Conservation (phyloP, 1,139 yeast genomes). For the Barnettozyma hawaiiensis region DNA sequence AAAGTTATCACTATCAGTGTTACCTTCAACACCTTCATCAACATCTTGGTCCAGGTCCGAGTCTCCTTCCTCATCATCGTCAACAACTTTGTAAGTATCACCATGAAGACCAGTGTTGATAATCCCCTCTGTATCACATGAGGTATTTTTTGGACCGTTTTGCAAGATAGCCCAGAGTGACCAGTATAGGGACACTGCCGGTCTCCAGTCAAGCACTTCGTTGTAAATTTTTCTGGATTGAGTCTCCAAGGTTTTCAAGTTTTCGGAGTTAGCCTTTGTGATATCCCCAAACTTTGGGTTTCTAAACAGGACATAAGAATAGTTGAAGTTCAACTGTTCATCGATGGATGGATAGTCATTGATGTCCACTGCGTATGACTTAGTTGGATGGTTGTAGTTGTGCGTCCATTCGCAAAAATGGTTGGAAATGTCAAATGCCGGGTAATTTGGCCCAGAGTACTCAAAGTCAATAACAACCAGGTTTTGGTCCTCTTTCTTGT, state of each 20-base stretch:
- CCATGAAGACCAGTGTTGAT: slow-evolving; percentile 39
- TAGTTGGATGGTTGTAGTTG: slow-evolving; percentile 68
- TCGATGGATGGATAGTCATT: slow-evolving; percentile 58
- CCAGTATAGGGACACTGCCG: slow-evolving; percentile 79
- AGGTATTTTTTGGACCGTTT: slow-evolving; percentile 38
- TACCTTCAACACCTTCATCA: slow-evolving; percentile 23
- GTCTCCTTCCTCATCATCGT: slow-evolving; percentile 16
- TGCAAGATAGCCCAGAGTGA: slow-evolving; percentile 88
- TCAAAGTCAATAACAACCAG: slow-evolving; percentile 95
- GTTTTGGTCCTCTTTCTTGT: slow-evolving; percentile 55
- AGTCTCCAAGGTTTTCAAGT: slow-evolving; percentile 36
- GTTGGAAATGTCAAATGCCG: slow-evolving; percentile 86
- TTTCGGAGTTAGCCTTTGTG: slow-evolving; percentile 4
- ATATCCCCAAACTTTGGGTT: slow-evolving; percentile 20
- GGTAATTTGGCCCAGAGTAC: slow-evolving; percentile 88
- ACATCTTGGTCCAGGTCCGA: slow-evolving; percentile 20
- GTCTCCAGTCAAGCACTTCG: slow-evolving; percentile 73
- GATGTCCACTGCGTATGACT: slow-evolving; percentile 53
- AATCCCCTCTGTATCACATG: slow-evolving; percentile 20
- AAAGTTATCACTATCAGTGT: slow-evolving; percentile 58
- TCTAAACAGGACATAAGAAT: slow-evolving; percentile 51
- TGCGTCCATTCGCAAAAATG: slow-evolving; percentile 96
- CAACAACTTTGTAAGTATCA: slow-evolving; percentile 35
- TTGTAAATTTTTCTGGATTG: slow-evolving; percentile 57
- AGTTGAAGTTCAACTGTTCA: slow-evolving; percentile 66